These are phyloP conservation scores for Selenicereus undatus DNA, from an alignment of 148 eudicot genomes.

Conservation along the genomic window DNA sequence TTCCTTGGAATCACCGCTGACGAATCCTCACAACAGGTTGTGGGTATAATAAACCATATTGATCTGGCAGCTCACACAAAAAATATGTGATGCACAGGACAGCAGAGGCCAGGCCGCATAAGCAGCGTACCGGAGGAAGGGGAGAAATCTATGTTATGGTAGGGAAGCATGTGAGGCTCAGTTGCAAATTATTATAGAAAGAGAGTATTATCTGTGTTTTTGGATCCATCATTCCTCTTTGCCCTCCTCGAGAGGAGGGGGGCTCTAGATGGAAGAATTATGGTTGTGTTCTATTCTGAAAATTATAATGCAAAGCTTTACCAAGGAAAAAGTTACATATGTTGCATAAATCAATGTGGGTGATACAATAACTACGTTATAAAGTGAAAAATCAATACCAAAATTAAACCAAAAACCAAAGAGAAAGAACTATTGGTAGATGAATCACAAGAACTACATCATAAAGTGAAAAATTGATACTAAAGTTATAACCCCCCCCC, in stretches of 20 bases:
- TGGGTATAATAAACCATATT: background rate
- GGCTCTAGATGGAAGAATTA: background rate
- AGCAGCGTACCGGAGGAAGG: background rate
- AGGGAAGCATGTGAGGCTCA: too few relatives aligned
- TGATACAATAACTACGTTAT: background rate
- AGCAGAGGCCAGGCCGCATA: background rate
- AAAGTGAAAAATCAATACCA: too few relatives aligned
- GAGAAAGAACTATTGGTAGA: too few relatives aligned
- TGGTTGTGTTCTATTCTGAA: background rate
- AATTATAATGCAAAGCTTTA: background rate
- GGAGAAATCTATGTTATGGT: too few relatives aligned
- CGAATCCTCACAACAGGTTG: background rate
- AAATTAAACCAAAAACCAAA: too few relatives aligned
- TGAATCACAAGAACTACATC: background rate
- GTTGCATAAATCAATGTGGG: background rate
- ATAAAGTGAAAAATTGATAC: too few relatives aligned
- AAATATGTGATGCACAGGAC: too few relatives aligned
- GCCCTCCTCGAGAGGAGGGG: background rate
- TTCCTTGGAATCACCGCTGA: background rate
- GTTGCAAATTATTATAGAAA: too few relatives aligned
- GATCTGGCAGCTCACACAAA: background rate
- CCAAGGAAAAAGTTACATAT: background rate
- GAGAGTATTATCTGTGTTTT: too few relatives aligned
- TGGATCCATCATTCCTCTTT: too few relatives aligned
- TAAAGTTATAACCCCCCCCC: too few relatives aligned